Evolutionary conservation across 2,329 filamentous ascomycete species (phyloP).

Genomic region (Drechslera avenae): DNA sequence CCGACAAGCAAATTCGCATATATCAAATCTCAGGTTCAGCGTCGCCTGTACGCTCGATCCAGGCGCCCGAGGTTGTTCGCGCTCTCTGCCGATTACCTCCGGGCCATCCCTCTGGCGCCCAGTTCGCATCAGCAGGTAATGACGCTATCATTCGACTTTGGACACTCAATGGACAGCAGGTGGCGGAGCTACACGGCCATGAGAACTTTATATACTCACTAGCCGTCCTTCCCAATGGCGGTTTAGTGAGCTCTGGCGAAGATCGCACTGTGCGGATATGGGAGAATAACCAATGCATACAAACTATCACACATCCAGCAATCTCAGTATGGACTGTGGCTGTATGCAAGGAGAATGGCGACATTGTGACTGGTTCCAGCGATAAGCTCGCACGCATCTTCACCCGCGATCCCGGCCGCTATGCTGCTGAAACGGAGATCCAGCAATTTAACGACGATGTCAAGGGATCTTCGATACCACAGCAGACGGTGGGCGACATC

Average conservation of each 20-base stretch:
- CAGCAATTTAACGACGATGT: constrained; percentile 81
- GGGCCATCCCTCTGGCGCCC: constrained; percentile 77
- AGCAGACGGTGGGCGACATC: constrained; percentile 76
- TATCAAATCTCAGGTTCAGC: constrained; percentile 70
- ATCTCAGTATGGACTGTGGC: constrained; percentile 96
- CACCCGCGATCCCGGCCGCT: constrained; percentile 70
- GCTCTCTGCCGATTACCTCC: constrained; percentile 82
- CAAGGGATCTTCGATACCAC: constrained; percentile 81
- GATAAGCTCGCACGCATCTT: constrained; percentile 87
- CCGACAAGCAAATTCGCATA: constrained; percentile 86
- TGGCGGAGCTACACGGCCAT: constrained; percentile 82
- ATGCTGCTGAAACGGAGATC: constrained; percentile 71
- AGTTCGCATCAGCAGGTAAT: constrained; percentile 95
- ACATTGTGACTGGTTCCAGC: constrained; percentile 92
- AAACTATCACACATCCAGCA: constrained; percentile 95
- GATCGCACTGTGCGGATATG: constrained; percentile 93
- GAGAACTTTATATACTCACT: constrained; percentile 95
- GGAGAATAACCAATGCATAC: constrained; percentile 80
- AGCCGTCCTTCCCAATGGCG: constrained; percentile 76
- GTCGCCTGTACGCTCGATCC: constrained; percentile 66
- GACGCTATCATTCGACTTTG: constrained; percentile 88
- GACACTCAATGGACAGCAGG: constrained; percentile 76
- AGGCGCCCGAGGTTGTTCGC: constrained; percentile 79
- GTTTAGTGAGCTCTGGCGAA: constrained; percentile 89
- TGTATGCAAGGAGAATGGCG: constrained; percentile 79